These are phyloP conservation scores for Trichoderma sp. DNA, from an alignment of 2,329 filamentous ascomycete species.

Conservation along the genomic window DNA sequence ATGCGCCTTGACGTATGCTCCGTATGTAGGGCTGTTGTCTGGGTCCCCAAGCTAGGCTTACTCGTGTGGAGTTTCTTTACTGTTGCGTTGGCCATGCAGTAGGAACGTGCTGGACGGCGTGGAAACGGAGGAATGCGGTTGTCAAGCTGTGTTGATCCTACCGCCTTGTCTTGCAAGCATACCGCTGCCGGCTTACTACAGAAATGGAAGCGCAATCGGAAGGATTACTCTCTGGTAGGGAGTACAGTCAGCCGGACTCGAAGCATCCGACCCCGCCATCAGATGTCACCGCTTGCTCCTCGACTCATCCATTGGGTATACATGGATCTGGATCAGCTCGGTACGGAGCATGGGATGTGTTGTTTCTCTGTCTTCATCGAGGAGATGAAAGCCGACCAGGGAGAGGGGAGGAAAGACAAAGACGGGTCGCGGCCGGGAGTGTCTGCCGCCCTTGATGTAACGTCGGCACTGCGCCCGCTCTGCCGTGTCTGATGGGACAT, in stretches of 20 bases:
- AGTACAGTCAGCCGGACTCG: background rate
- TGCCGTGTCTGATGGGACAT: background rate
- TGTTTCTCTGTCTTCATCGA: background rate
- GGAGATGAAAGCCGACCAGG: background rate
- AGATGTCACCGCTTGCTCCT: background rate
- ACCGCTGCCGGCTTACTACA: background rate
- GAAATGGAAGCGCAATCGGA: background rate
- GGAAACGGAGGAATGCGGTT: background rate
- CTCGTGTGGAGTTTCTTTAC: background rate
- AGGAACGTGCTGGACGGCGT: background rate
- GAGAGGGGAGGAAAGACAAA: background rate
- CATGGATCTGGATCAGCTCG: background rate
- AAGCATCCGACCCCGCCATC: background rate
- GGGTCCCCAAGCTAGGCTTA: background rate
- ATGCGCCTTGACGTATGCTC: background rate
- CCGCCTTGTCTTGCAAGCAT: background rate
- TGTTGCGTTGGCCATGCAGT: background rate
- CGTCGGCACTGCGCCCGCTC: slow-evolving; percentile 1
- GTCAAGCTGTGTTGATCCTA: background rate
- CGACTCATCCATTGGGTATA: background rate
- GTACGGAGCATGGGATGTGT: background rate
- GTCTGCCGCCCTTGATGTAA: slow-evolving; percentile 6
- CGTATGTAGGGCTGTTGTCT: slow-evolving; percentile 11
- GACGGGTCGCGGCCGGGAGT: background rate
- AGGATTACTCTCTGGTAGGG: background rate